phyloP scores from a whole-genome alignment of 306 rosid species.

The Gastrolobium villosum region DNA sequence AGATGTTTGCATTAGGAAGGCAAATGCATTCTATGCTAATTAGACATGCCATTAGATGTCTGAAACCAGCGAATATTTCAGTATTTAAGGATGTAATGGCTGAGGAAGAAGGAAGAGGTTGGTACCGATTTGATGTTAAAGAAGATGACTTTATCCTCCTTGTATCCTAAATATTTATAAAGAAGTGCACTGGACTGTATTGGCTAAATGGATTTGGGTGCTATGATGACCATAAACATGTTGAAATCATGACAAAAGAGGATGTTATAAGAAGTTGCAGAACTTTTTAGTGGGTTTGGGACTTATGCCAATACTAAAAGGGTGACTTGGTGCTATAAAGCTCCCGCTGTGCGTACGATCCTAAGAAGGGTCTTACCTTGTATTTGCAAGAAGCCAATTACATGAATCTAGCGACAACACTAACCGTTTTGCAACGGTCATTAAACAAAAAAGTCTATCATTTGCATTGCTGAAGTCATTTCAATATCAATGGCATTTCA shows the following conservation, averaged over 20 bases:
- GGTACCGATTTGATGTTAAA: neutral
- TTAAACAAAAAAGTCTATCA: neutral
- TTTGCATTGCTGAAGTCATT: neutral
- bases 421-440: too few relatives aligned
- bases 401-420: too few relatives aligned
- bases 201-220: neutral
- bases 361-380: too few relatives aligned
- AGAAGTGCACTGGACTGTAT: neutral
- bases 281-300: slow-evolving; percentile 6
- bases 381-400: too few relatives aligned
- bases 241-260: neutral
- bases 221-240: neutral
- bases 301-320: neutral
- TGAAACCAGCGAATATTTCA: slow-evolving; percentile 6
- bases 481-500: neutral
- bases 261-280: neutral
- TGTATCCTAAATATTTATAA: neutral
- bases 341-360: too few relatives aligned
- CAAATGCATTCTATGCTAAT: slow-evolving; percentile 3
- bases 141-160: neutral
- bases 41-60: neutral
- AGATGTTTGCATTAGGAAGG: neutral
- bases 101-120: neutral
- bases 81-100: slow-evolving; percentile 15
- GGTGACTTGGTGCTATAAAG: too few relatives aligned